These are phyloP conservation scores for Rhodotorula glutinis DNA, from an alignment of 1,284 basidiomycete species.

Conservation along the genomic window DNA sequence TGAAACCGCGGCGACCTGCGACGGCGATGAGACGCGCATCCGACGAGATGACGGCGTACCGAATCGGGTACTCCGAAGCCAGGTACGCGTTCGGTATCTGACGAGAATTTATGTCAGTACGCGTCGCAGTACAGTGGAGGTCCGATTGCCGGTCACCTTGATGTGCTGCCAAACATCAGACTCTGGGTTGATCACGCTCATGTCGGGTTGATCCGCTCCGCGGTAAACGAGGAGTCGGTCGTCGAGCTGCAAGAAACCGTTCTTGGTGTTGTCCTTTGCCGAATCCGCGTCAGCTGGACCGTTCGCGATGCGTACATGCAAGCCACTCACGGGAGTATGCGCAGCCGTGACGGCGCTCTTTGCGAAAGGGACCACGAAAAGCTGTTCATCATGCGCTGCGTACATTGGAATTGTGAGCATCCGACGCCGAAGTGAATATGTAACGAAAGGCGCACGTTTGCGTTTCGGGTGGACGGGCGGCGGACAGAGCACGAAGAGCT, in stretches of 20 bases:
- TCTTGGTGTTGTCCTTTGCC: conserved; percentile 79
- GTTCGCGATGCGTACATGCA: too few species aligned
- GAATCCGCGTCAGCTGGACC: neutral
- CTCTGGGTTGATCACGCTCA: conserved; percentile 98
- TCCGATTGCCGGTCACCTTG: too few species aligned
- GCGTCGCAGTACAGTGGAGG: too few species aligned
- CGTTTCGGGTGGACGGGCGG: conserved; percentile 4
- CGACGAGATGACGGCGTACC: conserved; percentile 83
- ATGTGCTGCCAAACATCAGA: conserved; percentile 97
- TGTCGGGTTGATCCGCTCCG: conserved; percentile 93
- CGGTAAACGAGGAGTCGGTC: conserved; percentile 79
- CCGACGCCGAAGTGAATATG: neutral
- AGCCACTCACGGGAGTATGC: conserved; percentile 69
- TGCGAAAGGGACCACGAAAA: conserved; percentile 73
- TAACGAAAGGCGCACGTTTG: neutral
- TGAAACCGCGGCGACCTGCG: conserved; percentile 83
- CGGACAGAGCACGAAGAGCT: conserved; percentile 3
- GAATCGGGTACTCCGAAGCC: conserved; percentile 89
- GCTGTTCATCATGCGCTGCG: conserved; percentile 62
- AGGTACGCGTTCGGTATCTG: conserved; percentile 87
- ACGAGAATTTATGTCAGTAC: neutral
- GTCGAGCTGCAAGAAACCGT: conserved; percentile 93
- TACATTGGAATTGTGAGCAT: neutral
- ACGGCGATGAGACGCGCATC: conserved; percentile 92
- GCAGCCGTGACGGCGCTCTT: conserved; percentile 91